These are phyloP conservation scores for Aspergillus vadensis DNA, from an alignment of 2,329 filamentous ascomycete species.

Conservation along the genomic window DNA sequence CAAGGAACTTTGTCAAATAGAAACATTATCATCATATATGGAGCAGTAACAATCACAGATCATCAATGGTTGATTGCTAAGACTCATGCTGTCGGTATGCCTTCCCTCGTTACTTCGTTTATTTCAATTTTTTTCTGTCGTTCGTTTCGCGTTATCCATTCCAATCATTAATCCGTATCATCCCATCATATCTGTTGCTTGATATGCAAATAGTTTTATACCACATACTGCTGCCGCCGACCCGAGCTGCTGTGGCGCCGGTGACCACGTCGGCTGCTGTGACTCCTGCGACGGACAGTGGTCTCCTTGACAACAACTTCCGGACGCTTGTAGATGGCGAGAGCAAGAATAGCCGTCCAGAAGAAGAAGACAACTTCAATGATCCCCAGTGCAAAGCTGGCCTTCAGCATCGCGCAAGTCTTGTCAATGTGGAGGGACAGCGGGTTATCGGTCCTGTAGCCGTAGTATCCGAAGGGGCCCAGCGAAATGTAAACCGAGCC, in stretches of 20 bases:
- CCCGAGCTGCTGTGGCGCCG: conserved; percentile 34
- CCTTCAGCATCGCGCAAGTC: conserved; percentile 89
- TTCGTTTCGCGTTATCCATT: conserved; percentile 1
- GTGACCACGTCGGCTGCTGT: conserved; percentile 38
- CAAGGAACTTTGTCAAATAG: neutral
- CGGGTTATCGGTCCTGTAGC: conserved; percentile 46
- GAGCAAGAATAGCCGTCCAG: conserved; percentile 71
- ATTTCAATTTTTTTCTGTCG: neutral
- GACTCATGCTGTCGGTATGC: neutral
- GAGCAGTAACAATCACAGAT: neutral
- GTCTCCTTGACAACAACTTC: conserved; percentile 45
- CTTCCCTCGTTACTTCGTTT: neutral
- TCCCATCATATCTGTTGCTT: conserved; percentile 1
- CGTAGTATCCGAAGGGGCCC: conserved; percentile 62
- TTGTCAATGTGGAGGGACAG: conserved; percentile 65
- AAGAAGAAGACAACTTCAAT: conserved; percentile 84
- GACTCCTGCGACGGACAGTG: conserved; percentile 35
- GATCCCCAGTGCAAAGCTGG: conserved; percentile 83
- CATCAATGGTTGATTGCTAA: neutral
- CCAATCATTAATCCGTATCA: conserved; percentile 8
- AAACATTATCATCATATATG: conserved; percentile 2
- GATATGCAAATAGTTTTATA: conserved; percentile 17
- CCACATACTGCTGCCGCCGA: conserved; percentile 33
- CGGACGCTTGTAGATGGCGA: conserved; percentile 42
- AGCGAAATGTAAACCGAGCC: conserved; percentile 60